Conservation (phyloP, 2,329 filamentous ascomycete genomes). For the Verticillium nonalfalfae region DNA sequence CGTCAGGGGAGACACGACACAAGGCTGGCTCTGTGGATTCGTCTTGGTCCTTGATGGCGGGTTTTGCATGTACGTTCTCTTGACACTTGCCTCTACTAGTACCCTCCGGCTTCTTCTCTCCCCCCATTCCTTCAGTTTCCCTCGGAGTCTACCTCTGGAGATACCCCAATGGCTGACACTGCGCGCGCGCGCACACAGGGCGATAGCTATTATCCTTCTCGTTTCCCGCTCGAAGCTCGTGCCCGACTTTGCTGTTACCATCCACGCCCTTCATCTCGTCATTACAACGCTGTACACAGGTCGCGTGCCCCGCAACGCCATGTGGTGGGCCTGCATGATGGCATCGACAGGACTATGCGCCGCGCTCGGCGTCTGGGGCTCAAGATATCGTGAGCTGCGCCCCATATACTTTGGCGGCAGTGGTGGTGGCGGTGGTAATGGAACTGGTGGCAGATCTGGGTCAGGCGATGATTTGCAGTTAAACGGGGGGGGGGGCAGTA, state of each 20-base stretch:
- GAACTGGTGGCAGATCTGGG: constrained; percentile 11
- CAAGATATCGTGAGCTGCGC: constrained; percentile 80
- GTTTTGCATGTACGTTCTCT: constrained; percentile 36
- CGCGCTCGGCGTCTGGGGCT: constrained; percentile 79
- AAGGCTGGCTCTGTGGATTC: constrained; percentile 54
- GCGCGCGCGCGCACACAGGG: constrained; percentile 40
- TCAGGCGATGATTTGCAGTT: constrained; percentile 11
- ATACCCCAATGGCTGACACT: not conserved
- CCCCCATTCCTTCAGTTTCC: not conserved
- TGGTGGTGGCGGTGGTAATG: constrained; percentile 22
- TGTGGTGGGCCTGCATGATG: constrained; percentile 74
- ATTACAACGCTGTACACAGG: constrained; percentile 73
- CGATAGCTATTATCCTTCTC: constrained; percentile 75
- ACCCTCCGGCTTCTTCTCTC: not conserved
- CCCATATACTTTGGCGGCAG: constrained; percentile 80
- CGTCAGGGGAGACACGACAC: constrained; percentile 55
- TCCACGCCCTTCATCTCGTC: constrained; percentile 77
- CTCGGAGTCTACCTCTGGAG: no score
- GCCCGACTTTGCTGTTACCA: constrained; percentile 86
- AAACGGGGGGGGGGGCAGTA: constrained; percentile 10
- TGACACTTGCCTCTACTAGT: not conserved
- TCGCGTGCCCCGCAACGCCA: constrained; percentile 65
- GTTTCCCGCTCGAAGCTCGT: constrained; percentile 89
- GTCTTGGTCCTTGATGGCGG: constrained; percentile 52
- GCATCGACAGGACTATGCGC: constrained; percentile 37